phyloP scores from a whole-genome alignment of 129 eudicot species.

The Tagetes patula region DNA sequence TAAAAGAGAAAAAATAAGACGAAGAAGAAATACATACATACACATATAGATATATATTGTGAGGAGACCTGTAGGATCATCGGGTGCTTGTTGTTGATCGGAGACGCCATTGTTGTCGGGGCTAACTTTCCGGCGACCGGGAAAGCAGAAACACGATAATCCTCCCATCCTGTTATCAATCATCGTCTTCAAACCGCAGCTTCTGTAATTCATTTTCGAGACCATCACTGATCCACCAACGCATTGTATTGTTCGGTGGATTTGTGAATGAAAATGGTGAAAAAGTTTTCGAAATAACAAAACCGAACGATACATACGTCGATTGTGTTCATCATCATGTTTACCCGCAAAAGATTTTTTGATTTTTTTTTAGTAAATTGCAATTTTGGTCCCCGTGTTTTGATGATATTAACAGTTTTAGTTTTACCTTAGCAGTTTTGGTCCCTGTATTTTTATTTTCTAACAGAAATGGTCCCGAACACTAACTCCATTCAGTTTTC shows the following conservation, averaged over 20 bases:
- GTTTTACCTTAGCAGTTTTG: no score
- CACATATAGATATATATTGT: constrained; percentile 30
- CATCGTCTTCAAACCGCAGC: constrained; percentile 22
- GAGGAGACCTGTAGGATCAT: constrained; percentile 36
- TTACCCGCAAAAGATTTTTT: neutral
- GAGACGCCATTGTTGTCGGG: constrained; percentile 21
- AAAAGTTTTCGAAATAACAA: neutral
- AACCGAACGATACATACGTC: no score
- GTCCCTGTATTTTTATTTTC: no score
- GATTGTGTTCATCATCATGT: neutral
- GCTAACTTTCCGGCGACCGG: constrained; percentile 29
- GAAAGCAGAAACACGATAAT: constrained; percentile 34
- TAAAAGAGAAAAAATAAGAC: constrained; percentile 2
- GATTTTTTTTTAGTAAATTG: no score
- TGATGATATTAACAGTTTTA: no score
- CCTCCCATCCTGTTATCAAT: constrained; percentile 28
- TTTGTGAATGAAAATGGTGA: constrained; percentile 4
- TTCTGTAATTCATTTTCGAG: constrained; percentile 20
- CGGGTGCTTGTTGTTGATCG: constrained; percentile 16
- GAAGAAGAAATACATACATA: constrained; percentile 39
- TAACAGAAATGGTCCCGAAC: no score
- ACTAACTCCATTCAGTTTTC: no score
- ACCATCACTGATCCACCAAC: neutral
- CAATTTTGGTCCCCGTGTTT: no score
- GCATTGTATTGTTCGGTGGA: constrained; percentile 6